A percentile compares a stretch with the other conserved stretches of the same genome.
phyloP scores from a whole-genome alignment of 2,329 filamentous ascomycete genomes.

The Aspergillus vadensis region DNA sequence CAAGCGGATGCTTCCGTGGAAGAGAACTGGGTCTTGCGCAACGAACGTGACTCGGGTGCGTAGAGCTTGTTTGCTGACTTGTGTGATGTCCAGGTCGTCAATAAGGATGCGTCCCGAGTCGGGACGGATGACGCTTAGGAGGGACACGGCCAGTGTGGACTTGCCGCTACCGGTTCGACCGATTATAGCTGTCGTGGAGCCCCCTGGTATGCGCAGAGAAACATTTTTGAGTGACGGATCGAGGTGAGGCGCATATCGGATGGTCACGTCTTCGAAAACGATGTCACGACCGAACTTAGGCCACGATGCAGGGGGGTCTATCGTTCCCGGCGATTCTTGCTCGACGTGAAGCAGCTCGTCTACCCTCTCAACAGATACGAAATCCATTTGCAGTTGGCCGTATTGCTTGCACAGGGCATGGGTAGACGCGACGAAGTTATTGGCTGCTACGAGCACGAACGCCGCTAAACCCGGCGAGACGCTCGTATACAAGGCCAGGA shows the following conservation, averaged over 20 bases:
- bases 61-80: slow-evolving; percentile 60
- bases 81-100: slow-evolving; percentile 62
- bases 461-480: slow-evolving; percentile 77
- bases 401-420: slow-evolving; percentile 77
- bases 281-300: slow-evolving; percentile 72
- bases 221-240: slow-evolving; percentile 71
- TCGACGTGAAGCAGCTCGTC: slow-evolving; percentile 79
- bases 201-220: slow-evolving; percentile 73
- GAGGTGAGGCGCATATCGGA: slow-evolving; percentile 76
- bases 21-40: slow-evolving; percentile 67
- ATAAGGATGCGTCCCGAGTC: slow-evolving; percentile 60
- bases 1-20: slow-evolving; percentile 61
- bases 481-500: slow-evolving; percentile 73
- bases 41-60: slow-evolving; percentile 67
- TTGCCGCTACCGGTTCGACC: slow-evolving; percentile 82
- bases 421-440: slow-evolving; percentile 65
- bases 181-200: slow-evolving; percentile 76
- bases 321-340: slow-evolving; percentile 67
- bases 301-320: slow-evolving; percentile 75
- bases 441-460: slow-evolving; percentile 76
- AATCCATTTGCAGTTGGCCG: slow-evolving; percentile 85
- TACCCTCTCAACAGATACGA: slow-evolving; percentile 84
- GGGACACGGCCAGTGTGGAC: slow-evolving; percentile 68
- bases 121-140: slow-evolving; percentile 60
- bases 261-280: slow-evolving; percentile 72